These are phyloP conservation scores for Neurospora discreta DNA, from an alignment of 495 filamentous ascomycete species.

Conservation along the genomic window DNA sequence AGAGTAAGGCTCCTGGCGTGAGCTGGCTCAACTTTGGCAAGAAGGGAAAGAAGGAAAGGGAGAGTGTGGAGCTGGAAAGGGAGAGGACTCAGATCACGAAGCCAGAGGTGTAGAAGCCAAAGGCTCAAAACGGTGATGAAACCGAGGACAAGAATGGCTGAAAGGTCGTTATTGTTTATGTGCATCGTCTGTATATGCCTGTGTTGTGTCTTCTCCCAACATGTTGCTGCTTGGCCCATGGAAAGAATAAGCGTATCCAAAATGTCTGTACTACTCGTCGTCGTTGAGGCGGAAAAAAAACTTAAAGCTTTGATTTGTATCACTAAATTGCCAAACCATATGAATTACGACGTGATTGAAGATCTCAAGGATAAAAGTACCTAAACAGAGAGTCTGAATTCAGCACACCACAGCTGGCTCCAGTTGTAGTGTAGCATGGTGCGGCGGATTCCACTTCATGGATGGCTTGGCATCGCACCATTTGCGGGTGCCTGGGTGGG, in stretches of 20 bases:
- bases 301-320: neutral
- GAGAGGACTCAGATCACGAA: constrained; percentile 15
- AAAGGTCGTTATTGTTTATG: neutral
- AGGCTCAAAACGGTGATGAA: constrained; percentile 1
- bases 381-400: neutral
- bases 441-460: neutral
- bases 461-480: neutral
- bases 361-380: neutral
- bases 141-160: neutral
- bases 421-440: neutral
- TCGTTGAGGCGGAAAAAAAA: neutral
- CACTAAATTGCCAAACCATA: neutral
- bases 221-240: neutral
- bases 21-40: constrained; percentile 37
- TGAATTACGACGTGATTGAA: neutral
- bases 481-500: neutral
- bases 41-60: constrained; percentile 39
- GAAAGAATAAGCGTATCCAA: neutral
- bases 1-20: constrained; percentile 21
- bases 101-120: constrained; percentile 9
- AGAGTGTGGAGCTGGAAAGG: constrained; percentile 36
- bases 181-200: neutral
- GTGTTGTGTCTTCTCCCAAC: neutral
- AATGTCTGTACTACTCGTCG: neutral
- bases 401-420: neutral